Evolutionary conservation across 1,284 basidiomycete genomes (phyloP).

Genomic region (Cryptococcus maquisensis): DNA sequence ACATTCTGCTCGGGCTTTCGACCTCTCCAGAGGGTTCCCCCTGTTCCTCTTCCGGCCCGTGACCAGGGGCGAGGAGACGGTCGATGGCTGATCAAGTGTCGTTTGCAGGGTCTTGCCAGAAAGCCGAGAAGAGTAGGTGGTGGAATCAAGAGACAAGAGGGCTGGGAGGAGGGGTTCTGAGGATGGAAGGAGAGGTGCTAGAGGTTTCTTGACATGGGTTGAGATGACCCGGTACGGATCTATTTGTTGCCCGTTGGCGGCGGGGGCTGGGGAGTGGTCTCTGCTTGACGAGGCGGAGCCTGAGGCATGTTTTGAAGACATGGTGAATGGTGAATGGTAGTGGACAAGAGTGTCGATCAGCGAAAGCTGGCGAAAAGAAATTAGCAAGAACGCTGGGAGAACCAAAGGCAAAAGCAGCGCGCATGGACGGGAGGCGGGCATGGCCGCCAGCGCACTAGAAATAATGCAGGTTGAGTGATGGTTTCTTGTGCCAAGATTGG

Average conservation of each 20-base stretch:
- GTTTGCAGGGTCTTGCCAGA: constrained; percentile 34
- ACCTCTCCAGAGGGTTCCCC: constrained; percentile 18
- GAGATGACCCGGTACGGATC: constrained; percentile 28
- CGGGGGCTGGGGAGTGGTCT: constrained; percentile 7
- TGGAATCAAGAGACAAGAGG: constrained; percentile 23
- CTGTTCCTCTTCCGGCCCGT: constrained; percentile 31
- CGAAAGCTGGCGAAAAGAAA: too few species aligned
- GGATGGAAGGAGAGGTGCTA: constrained; percentile 13
- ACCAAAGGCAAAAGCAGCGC: too few species aligned
- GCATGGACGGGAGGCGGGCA: too few species aligned
- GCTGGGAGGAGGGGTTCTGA: constrained; percentile 13
- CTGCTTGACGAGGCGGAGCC: constrained; percentile 10
- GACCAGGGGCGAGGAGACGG: constrained; percentile 14
- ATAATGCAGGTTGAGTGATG: too few species aligned
- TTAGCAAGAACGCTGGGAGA: too few species aligned
- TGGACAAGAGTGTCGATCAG: not conserved
- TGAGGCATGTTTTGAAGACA: not conserved
- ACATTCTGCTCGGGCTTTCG: constrained; percentile 13
- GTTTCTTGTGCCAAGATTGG: too few species aligned
- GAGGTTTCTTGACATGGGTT: constrained; percentile 23
- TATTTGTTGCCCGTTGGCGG: constrained; percentile 2
- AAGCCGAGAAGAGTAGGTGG: constrained; percentile 28
- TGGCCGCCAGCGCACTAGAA: too few species aligned
- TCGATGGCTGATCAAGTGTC: constrained; percentile 1
- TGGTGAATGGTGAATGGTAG: not conserved